Conservation (phyloP, 495 filamentous ascomycete species). For the Aspergillus haitiensis region DNA sequence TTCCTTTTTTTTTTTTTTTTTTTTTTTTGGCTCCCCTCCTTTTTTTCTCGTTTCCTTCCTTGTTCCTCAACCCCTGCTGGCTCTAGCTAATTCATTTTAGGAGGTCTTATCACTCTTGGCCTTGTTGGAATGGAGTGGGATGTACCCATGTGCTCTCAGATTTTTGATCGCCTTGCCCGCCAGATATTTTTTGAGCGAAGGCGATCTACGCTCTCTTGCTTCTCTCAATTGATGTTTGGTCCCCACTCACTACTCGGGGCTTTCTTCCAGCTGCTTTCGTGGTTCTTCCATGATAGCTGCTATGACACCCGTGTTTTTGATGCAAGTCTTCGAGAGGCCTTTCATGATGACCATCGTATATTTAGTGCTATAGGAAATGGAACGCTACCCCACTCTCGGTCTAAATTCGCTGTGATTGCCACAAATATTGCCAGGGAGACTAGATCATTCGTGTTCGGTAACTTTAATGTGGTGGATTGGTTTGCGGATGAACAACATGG, state of each 20-base stretch:
- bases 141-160: slow-evolving; percentile 22
- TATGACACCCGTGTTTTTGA: slow-evolving; percentile 32
- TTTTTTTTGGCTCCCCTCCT: too few species aligned
- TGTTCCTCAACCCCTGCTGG: too few species aligned
- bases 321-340: slow-evolving; percentile 27
- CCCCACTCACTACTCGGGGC: slow-evolving; percentile 20
- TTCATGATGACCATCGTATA: slow-evolving; percentile 26
- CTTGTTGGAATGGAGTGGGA: slow-evolving; percentile 28
- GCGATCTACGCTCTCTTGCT: slow-evolving; percentile 7
- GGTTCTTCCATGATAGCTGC: slow-evolving; percentile 31
- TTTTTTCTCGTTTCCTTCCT: too few species aligned
- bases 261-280: slow-evolving; percentile 25
- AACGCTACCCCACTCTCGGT: slow-evolving; percentile 1
- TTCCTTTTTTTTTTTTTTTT: too few species aligned
- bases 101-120: slow-evolving; percentile 32
- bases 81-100: slow-evolving; percentile 24
- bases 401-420: slow-evolving; percentile 26
- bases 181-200: slow-evolving; percentile 27
- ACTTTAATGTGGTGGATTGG: slow-evolving; percentile 24
- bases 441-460: slow-evolving; percentile 27
- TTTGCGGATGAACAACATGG: slow-evolving; percentile 16
- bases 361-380: slow-evolving; percentile 22
- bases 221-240: slow-evolving; percentile 17
- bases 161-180: slow-evolving; percentile 31
- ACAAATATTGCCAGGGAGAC: slow-evolving; percentile 28